Base-by-base conservation (phyloP, 2,329 filamentous ascomycete species). In the Polychaeton citri region DNA sequence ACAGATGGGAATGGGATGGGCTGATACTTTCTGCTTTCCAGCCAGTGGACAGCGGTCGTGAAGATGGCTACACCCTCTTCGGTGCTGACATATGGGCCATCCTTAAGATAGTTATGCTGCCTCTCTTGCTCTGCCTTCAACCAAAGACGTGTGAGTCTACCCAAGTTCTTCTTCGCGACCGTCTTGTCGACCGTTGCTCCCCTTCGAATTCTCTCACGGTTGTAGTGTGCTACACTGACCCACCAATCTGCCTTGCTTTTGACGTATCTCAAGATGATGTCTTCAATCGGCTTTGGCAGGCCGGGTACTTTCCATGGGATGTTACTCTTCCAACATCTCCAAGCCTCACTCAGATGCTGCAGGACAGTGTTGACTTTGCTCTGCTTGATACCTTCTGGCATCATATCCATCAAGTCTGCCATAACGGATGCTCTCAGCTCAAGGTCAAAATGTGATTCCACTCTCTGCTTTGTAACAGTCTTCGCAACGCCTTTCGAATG, bases 161-260 rank as follows among this genome's bases (percentile, higher is more conserved):
- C 90, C 43, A 98, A 71, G 48, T 98, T 98, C 73, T 98, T 98
- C 74, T 98, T 98, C 3, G 90, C 90, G 18, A 98, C 92, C 3
- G 90, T 98, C 68, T 98, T 98, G 59, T 98, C 90, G 9, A 98
- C 90, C 2, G 90, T 98, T 2, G 90, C 92, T 54, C 90, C 92
- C 59, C 90, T 75, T 49, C 90, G 76, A 53, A 98, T 98, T 58
- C 90, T 81, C 65, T 98, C 90, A 51, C 90, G 81, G 57, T 98
- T 98, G 67, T 98, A 98, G 57, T 98, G 90, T 8, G 90, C 90
- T 20, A 98, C 92, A 16, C 87, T 96, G 42, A 98, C 88, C 90
- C 90, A 98, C 92, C 90, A 98, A 58, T 98, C 90, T 13, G 90
- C 90, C 69, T 98, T 98, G 48, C 86, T 88, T 69, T 98, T 98